Base-by-base conservation (phyloP, 305 asterid species). In the Rubia tinctorum region DNA sequence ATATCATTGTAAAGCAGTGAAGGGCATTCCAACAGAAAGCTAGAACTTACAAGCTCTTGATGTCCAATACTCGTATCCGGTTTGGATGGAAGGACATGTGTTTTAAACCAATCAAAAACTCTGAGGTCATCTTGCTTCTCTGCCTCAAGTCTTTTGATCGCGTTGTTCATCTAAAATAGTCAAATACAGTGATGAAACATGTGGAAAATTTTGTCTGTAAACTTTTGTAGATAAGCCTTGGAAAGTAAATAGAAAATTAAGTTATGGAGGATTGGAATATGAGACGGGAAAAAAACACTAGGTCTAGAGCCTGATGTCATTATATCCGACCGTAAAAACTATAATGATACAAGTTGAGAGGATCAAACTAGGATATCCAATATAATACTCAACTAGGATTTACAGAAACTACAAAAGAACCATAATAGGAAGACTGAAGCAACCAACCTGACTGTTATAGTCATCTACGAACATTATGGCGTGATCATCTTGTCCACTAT, bases 401-500 rank as follows among this genome's bases (percentile, higher is more conserved):
- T 3, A 68, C 70, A 67, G 23, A 71, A 76, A 65, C 37, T 11
- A 44, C 44, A 63, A 71, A 43, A 63, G 42, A 42, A 25, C 18
- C 25, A 30, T 63, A 47, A 49, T 27, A 8, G 64, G 56, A 42
- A 59, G 30, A 73, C 53, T 13, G 37, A 79, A 66, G 43, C 49
- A 64, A 84, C 84, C 69, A 79, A 91, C 99, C 98, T 90, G 97
- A 77, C 77, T 90, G 49, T 86, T 63, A 82, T 95, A 95, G 85
- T 95, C 91, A 25, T 92, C 96, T 70, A 80, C 17, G 79, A 95
- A 86, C 96, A 95, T 92, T 74, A 95, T 77, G 68, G 98, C 98
- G 85, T 89, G 96, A 81, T 95, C 99, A 49, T 95, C 96, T 83
- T 90, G 99, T 68, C 99, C 99, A 60, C 89, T 89, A 82, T 81